Percentiles rank a stretch among this genome's conserved stretches.
Conservation (phyloP, 1,284 basidiomycete species). For the Peniophora sp. region DNA sequence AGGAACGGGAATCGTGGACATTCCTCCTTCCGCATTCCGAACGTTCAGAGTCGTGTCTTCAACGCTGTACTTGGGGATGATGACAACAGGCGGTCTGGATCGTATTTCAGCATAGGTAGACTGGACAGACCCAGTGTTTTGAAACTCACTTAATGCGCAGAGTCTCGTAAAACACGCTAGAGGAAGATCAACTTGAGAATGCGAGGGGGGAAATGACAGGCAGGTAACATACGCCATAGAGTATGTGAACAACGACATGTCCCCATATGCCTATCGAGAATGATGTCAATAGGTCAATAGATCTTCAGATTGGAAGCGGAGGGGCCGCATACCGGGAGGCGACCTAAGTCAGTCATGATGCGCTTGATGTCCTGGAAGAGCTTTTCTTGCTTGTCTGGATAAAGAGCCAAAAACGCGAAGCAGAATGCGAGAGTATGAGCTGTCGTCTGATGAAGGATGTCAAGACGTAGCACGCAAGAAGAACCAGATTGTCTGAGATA, state of each 20-base stretch:
- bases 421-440: slow-evolving; percentile 35
- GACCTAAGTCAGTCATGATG: slow-evolving; percentile 26
- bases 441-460: slow-evolving; percentile 26
- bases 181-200: too few species aligned
- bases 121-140: not conserved
- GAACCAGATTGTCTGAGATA: slow-evolving; percentile 12
- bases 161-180: slow-evolving; percentile 42
- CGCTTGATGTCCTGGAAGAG: slow-evolving; percentile 36
- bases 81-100: not conserved
- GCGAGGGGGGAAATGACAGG: too few species aligned
- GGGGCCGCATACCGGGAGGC: slow-evolving; percentile 20
- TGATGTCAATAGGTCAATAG: not conserved
- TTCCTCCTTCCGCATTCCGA: slow-evolving; percentile 26
- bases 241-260: slow-evolving; percentile 37
- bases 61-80: slow-evolving; percentile 35
- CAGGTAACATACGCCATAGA: slow-evolving; percentile 31
- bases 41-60: slow-evolving; percentile 36
- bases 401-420: slow-evolving; percentile 33
- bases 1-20: slow-evolving; percentile 32
- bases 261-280: slow-evolving; percentile 37
- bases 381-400: slow-evolving; percentile 47
- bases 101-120: not conserved
- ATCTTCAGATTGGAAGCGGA: not conserved
- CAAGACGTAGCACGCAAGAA: not conserved
- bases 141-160: slow-evolving; percentile 1